Evolutionary conservation across 164 flowering plant genomes (phyloP).

Genomic region (Cinnamomum micranthum): DNA sequence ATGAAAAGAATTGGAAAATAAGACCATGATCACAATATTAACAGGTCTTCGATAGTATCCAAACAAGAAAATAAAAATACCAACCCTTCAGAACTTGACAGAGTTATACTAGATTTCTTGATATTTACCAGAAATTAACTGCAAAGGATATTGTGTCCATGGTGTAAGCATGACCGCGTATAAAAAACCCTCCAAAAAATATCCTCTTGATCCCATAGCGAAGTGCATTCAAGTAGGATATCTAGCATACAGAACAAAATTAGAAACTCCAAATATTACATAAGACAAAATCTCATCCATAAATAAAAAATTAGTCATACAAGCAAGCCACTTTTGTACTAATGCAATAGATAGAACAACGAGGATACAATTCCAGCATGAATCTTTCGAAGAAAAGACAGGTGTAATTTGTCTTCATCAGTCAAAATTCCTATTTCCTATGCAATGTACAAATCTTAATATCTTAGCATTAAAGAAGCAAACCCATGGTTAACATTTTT

Average conservation of each 20-base stretch:
- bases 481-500: too few relatives aligned
- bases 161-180: slow-evolving; percentile 94
- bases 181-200: slow-evolving; percentile 98
- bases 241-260: slow-evolving; percentile 36
- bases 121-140: slow-evolving; percentile 78
- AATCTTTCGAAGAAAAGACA: too few relatives aligned
- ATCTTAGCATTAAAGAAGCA: too few relatives aligned
- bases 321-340: too few relatives aligned
- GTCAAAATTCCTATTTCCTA: too few relatives aligned
- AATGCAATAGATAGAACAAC: background rate
- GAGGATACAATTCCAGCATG: background rate
- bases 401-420: too few relatives aligned
- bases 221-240: slow-evolving; percentile 81
- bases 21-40: background rate
- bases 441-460: too few relatives aligned
- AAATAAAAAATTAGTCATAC: background rate
- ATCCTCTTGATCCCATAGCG: slow-evolving; percentile 91
- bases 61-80: background rate
- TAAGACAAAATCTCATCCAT: background rate
- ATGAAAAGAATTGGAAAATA: background rate
- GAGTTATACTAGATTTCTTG: background rate
- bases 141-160: slow-evolving; percentile 99
- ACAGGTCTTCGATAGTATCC: background rate
- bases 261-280: background rate
- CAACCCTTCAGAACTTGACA: background rate